Evolutionary conservation across 75 land plant genomes (phyloP).

Genomic region (Adiantum capillusveneris): DNA sequence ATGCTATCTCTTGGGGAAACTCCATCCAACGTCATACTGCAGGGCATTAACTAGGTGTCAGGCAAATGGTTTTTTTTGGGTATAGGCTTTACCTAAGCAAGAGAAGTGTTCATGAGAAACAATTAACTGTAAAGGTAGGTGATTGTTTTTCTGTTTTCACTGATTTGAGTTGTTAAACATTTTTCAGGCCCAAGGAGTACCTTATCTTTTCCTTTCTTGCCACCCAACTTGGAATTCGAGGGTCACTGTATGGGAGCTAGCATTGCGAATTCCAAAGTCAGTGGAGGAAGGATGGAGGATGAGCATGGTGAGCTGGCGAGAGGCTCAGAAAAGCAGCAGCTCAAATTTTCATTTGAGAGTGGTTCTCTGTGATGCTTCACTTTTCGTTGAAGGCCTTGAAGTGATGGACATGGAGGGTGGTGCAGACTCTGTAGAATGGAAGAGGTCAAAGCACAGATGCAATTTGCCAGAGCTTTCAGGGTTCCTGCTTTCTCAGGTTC

Average conservation of each 20-base stretch:
- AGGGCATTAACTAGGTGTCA: too few relatives aligned
- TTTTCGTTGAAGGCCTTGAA: constrained; percentile 57
- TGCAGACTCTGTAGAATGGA: constrained; percentile 1
- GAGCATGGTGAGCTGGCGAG: constrained; percentile 12
- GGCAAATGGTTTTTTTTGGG: too few relatives aligned
- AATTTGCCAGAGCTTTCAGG: constrained; percentile 68
- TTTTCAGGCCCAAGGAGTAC: constrained; percentile 64
- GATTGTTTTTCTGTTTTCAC: too few relatives aligned
- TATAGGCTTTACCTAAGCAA: too few relatives aligned
- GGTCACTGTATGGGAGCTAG: constrained; percentile 78
- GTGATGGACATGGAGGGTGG: background rate
- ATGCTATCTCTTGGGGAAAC: too few relatives aligned
- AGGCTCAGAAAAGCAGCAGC: constrained; percentile 11
- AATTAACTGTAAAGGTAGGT: too few relatives aligned
- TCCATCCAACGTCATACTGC: too few relatives aligned
- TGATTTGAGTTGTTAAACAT: too few relatives aligned
- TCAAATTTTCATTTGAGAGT: constrained; percentile 56
- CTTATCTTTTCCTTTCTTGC: constrained; percentile 53
- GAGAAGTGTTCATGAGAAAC: too few relatives aligned
- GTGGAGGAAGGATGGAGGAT: constrained; percentile 23
- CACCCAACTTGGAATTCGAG: constrained; percentile 88
- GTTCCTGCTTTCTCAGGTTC: constrained; percentile 84
- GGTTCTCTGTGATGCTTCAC: constrained; percentile 59
- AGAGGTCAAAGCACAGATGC: constrained; percentile 26
- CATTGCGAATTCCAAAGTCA: constrained; percentile 60